Conservation (phyloP, 1,139 yeast genomes). For the Magnusiomyces paraingens region DNA sequence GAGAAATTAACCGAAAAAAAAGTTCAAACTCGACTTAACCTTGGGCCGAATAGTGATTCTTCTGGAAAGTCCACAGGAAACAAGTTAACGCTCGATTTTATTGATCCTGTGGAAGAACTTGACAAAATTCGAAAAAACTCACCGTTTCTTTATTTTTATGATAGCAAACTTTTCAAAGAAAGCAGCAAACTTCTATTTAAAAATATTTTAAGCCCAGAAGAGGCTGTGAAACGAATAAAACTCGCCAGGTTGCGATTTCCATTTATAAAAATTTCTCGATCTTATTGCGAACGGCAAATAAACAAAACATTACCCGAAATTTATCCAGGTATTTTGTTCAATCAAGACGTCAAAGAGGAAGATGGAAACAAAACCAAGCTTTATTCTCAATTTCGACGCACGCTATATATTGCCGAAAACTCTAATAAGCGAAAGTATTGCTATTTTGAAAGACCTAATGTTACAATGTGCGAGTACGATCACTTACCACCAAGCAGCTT, state of each 20-base stretch:
- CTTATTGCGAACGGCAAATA: not conserved
- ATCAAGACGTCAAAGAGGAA: too few relatives aligned
- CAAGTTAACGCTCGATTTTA: not conserved
- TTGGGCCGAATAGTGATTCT: not conserved
- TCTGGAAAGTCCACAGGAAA: not conserved
- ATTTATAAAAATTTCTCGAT: not conserved
- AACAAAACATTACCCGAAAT: not conserved
- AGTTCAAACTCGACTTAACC: not conserved
- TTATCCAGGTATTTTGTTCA: not conserved
- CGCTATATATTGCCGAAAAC: not conserved
- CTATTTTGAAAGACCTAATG: not conserved
- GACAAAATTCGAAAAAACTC: not conserved
- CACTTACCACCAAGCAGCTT: not conserved
- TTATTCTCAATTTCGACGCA: not conserved
- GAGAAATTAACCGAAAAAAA: not conserved
- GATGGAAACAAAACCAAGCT: not conserved
- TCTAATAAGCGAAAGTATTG: not conserved
- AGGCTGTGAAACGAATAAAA: not conserved
- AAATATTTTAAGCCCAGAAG: not conserved
- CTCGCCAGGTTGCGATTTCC: not conserved
- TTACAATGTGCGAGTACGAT: not conserved
- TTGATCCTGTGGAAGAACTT: not conserved
- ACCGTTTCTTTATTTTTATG: not conserved
- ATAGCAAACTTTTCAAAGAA: too few relatives aligned
- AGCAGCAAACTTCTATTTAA: not conserved